A percentile compares a stretch with the other conserved stretches of the same genome.
These are phyloP conservation scores for Trichoderma parareesei DNA, from an alignment of 495 filamentous ascomycete genomes.

Conservation along the genomic window DNA sequence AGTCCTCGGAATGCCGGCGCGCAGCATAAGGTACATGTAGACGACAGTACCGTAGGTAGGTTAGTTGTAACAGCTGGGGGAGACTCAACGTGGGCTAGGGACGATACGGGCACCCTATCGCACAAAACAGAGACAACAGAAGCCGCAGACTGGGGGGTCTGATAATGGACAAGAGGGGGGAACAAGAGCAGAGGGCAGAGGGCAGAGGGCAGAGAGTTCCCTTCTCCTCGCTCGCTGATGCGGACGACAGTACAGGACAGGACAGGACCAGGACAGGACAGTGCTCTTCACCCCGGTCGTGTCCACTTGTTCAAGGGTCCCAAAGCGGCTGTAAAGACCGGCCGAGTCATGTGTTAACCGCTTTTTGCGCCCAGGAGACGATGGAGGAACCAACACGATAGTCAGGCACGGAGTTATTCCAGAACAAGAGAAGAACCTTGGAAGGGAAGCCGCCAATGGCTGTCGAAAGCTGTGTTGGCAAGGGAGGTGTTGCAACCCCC, in stretches of 20 bases:
- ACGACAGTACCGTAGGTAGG: not conserved
- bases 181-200: not conserved
- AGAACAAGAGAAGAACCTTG: not conserved
- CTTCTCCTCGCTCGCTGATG: not conserved
- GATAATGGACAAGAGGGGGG: too few species aligned
- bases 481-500: not conserved
- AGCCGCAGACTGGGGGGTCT: not conserved
- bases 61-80: not conserved
- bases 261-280: too few species aligned
- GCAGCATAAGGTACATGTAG: not conserved
- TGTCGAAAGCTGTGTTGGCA: too few species aligned
- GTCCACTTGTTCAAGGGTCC: conserved; percentile 5
- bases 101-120: not conserved
- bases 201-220: not conserved
- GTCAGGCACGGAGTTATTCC: too few species aligned
- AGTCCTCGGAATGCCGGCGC: not conserved
- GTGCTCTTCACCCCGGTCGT: not conserved
- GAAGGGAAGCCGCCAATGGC: not conserved
- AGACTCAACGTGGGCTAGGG: too few species aligned
- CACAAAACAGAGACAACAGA: not conserved
- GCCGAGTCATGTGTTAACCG: conserved; percentile 8
- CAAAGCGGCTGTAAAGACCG: not conserved
- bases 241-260: not conserved
- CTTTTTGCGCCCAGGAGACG: conserved; percentile 7
- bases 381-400: not conserved